These are phyloP conservation scores for Xylaria digitata DNA, from an alignment of 2,329 filamentous ascomycete species.

Conservation along the genomic window DNA sequence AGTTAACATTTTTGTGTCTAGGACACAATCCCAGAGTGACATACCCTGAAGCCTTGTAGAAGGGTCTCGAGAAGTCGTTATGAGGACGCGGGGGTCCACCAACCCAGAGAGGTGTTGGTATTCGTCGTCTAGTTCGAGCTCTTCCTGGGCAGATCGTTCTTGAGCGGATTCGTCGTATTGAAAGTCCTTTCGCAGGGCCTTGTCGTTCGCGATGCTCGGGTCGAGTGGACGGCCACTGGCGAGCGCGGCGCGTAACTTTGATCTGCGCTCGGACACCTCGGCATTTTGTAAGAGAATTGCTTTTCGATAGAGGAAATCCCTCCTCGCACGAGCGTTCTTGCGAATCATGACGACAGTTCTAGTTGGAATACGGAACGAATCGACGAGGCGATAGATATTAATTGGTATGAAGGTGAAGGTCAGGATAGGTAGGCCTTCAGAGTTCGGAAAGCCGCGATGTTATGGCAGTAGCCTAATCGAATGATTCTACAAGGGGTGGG, in stretches of 20 bases:
- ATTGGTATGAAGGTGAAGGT: background rate
- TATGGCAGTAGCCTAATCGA: background rate
- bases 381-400: background rate
- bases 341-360: slow-evolving; percentile 56
- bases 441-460: background rate
- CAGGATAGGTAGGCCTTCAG: background rate
- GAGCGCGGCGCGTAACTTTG: slow-evolving; percentile 85
- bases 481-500: background rate
- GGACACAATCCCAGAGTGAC: background rate
- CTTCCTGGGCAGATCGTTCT: slow-evolving; percentile 74
- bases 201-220: slow-evolving; percentile 86
- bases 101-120: slow-evolving; percentile 92
- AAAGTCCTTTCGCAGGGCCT: slow-evolving; percentile 83
- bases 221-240: slow-evolving; percentile 90
- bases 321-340: slow-evolving; percentile 80
- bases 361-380: slow-evolving; percentile 12
- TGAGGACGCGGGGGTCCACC: slow-evolving; percentile 86
- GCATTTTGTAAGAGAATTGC: slow-evolving; percentile 89
- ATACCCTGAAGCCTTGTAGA: slow-evolving; percentile 72
- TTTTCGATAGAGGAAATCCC: slow-evolving; percentile 89
- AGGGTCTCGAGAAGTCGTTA: slow-evolving; percentile 91
- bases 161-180: slow-evolving; percentile 89
- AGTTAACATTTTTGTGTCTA: slow-evolving; percentile 4
- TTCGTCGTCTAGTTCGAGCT: slow-evolving; percentile 84
- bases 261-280: slow-evolving; percentile 90